These are phyloP conservation scores for Solanum hybrid DNA, from an alignment of 305 asterid species.

Conservation along the genomic window DNA sequence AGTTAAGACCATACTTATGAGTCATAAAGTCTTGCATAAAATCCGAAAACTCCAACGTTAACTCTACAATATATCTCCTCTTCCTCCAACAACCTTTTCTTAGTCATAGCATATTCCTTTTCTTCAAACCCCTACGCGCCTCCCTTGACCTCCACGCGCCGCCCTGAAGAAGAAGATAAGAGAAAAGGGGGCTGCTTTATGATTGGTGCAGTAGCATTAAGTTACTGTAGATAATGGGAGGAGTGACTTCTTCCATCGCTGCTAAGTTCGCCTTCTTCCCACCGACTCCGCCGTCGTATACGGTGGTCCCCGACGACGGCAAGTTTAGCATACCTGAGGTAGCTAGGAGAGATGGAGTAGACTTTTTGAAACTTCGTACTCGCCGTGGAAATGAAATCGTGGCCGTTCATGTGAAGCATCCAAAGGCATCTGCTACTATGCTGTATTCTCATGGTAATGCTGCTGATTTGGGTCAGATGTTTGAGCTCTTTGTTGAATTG, in stretches of 20 bases:
- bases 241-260: conserved; percentile 93
- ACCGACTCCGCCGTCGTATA: conserved; percentile 87
- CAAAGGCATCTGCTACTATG: conserved; percentile 74
- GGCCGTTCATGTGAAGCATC: conserved; percentile 76
- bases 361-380: conserved; percentile 71
- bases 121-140: conserved; percentile 31
- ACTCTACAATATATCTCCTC: background rate
- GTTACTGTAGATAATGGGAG: conserved; percentile 47
- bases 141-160: conserved; percentile 12
- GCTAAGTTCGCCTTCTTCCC: conserved; percentile 98
- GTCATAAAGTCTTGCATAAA: background rate
- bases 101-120: conserved; percentile 13
- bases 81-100: background rate
- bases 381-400: conserved; percentile 88
- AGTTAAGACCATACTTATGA: background rate
- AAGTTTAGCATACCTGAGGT: conserved; percentile 66
- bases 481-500: conserved; percentile 87
- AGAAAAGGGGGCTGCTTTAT: background rate
- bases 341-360: conserved; percentile 66
- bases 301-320: conserved; percentile 59
- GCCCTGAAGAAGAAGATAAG: background rate
- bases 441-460: conserved; percentile 97
- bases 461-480: conserved; percentile 99
- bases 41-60: conserved; percentile 9
- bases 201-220: conserved; percentile 1